phyloP scores from a whole-genome alignment of 495 filamentous ascomycete genomes.

The Jackrogersella multiformis region DNA sequence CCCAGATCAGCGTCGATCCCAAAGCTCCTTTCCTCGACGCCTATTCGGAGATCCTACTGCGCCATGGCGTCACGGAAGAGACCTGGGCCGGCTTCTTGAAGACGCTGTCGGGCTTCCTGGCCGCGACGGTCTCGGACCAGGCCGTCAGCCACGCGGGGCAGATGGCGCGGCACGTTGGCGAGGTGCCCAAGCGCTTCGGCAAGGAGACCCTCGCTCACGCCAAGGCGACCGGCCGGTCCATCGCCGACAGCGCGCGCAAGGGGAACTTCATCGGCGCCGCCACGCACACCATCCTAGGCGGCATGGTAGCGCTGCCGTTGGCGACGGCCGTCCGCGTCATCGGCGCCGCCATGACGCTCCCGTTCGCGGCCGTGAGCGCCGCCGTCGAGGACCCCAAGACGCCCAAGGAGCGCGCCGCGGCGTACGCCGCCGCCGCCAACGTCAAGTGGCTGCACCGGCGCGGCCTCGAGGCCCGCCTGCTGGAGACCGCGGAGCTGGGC shows the following conservation, averaged over 20 bases:
- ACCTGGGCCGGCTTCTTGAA: slow-evolving; percentile 42
- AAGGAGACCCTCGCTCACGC: slow-evolving; percentile 38
- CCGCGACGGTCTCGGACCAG: slow-evolving; percentile 46
- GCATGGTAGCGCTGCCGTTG: slow-evolving; percentile 37
- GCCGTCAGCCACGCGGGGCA: slow-evolving; percentile 46
- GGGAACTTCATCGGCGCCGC: slow-evolving; percentile 44
- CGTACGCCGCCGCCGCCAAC: slow-evolving; percentile 44
- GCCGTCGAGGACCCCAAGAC: slow-evolving; percentile 39
- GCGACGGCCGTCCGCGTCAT: slow-evolving; percentile 35
- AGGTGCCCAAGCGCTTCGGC: slow-evolving; percentile 42
- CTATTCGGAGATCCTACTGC: slow-evolving; percentile 36
- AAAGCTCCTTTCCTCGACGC: slow-evolving; percentile 43
- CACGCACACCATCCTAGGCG: slow-evolving; percentile 28
- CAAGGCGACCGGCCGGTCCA: slow-evolving; percentile 30
- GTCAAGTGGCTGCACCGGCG: slow-evolving; percentile 41
- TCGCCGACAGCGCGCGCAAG: slow-evolving; percentile 35
- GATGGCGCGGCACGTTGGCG: slow-evolving; percentile 39
- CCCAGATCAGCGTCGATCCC: slow-evolving; percentile 37
- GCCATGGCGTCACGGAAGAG: slow-evolving; percentile 39
- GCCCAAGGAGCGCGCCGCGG: slow-evolving; percentile 41
- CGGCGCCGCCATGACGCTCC: slow-evolving; percentile 37
- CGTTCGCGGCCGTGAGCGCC: slow-evolving; percentile 35
- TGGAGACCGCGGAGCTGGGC: slow-evolving; percentile 41
- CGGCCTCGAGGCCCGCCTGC: slow-evolving; percentile 32
- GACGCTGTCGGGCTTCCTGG: slow-evolving; percentile 48